Base-by-base conservation (phyloP, 495 filamentous ascomycete species). In the Cercophora newfieldiana region DNA sequence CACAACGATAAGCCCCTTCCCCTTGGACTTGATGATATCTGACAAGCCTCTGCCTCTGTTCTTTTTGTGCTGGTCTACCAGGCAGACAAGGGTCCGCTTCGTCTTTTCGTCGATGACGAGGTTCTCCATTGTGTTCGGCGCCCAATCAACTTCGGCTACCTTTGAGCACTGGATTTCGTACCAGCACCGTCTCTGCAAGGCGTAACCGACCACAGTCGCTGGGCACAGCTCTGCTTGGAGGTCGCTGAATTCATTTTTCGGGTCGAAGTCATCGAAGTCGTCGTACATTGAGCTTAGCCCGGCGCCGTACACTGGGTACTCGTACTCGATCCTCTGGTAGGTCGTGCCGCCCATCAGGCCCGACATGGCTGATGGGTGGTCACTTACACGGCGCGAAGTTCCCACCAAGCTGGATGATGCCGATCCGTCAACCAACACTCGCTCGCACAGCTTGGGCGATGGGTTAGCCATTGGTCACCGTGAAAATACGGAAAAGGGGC, bases 311-410 rank as follows among this genome's bases (percentile, higher is more conserved):
- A 61, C 58, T 4, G 26, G 26, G 16, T 47, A 61, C 30, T 61
- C 58, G 24, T 61, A 61, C 58, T 61, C 58, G 30, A 61, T 48
- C 2, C 1, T 61, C 33, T 61, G 58, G 29, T 61, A 30, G 25
- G n/a, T 37, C 8, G 18, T 37, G 28, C 55, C 55, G 6, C 55
- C 30, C 55, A 28, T 21, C 25, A 59, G 22, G 26, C 24, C 55
- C 2, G 28, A 37, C 22, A 59, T 29, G n/a, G 25, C 55, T 12
- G 29, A 3, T 3, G 2, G 5, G 2, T 21, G 7, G 6, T 6
- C 14, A 29, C 8, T 31, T 7, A 25, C 10, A 8, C 31, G 56
- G 26, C 56, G 31, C 56, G 14, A 19, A 31, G 19, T 59, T 19
- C 51, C 24, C 26, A 37, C 30, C 26, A 59, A 16, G 5, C 8